A percentile compares a stretch with the other conserved stretches of the same genome.
Conservation (phyloP, 495 filamentous ascomycete genomes). For the Tuber brumale region DNA sequence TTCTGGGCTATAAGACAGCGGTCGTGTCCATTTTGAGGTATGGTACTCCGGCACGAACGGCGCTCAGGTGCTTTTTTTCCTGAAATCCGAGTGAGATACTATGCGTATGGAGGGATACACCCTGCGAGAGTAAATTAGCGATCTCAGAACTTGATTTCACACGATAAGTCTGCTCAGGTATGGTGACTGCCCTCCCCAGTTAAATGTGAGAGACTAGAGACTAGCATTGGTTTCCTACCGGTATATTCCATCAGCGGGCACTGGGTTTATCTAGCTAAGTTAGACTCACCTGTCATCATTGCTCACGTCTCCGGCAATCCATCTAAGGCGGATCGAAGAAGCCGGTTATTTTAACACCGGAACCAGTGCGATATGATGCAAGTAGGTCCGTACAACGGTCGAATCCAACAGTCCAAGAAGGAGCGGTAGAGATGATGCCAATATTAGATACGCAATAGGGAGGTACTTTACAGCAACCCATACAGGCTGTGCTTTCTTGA, state of each 20-base stretch:
- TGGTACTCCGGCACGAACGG: neutral
- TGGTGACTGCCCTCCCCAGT: neutral
- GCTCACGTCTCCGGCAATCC: neutral
- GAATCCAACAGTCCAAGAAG: neutral
- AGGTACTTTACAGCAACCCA: neutral
- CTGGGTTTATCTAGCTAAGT: neutral
- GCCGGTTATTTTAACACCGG: neutral
- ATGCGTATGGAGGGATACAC: neutral
- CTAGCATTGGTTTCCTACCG: neutral
- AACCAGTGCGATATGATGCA: neutral
- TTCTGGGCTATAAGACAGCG: neutral
- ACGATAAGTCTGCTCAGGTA: neutral
- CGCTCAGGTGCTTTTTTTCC: neutral
- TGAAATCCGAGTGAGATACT: slow-evolving; percentile 4
- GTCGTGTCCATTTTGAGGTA: neutral
- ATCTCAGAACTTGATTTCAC: neutral
- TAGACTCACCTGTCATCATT: neutral
- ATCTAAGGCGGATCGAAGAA: neutral
- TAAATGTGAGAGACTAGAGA: neutral
- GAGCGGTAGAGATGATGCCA: neutral
- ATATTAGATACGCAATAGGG: neutral
- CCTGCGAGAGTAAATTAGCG: neutral
- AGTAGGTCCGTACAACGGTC: neutral
- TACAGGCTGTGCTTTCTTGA: neutral
- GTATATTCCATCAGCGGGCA: neutral